phyloP scores from a whole-genome alignment of 2,329 filamentous ascomycete genomes.

The Reticulascus tulasneorum region DNA sequence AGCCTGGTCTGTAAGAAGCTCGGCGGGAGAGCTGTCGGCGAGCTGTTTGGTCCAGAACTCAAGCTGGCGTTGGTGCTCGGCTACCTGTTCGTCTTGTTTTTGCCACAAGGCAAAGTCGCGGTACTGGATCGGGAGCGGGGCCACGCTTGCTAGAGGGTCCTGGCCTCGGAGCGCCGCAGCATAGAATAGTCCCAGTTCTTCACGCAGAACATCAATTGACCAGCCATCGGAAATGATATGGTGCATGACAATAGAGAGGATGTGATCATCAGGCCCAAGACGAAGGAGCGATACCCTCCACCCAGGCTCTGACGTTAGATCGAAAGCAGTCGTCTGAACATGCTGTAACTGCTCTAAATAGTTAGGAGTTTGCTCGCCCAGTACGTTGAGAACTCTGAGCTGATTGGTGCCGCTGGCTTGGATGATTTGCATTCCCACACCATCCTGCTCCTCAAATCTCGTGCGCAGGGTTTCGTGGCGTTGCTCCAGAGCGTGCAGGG shows the following conservation, averaged over 20 bases:
- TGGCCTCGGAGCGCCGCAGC: conserved; percentile 6
- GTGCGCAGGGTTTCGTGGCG: conserved; percentile 2
- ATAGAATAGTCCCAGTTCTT: conserved; percentile 18
- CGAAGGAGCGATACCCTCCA: conserved; percentile 17
- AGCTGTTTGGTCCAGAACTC: conserved; percentile 19
- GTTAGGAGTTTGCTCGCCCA: background rate
- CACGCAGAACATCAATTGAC: conserved; percentile 20
- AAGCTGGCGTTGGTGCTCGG: conserved; percentile 15
- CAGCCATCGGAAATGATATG: conserved; percentile 25
- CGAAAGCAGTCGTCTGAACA: conserved; percentile 18
- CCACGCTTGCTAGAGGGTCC: conserved; percentile 11
- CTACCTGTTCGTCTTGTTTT: conserved; percentile 11
- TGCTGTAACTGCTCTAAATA: background rate
- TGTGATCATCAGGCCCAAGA: conserved; percentile 11
- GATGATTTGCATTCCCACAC: conserved; percentile 3
- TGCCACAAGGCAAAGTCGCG: conserved; percentile 21
- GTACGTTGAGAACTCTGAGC: conserved; percentile 1
- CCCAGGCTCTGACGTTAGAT: conserved; percentile 17
- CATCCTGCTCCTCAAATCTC: background rate
- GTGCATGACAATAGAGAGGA: conserved; percentile 23
- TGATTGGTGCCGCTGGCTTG: background rate
- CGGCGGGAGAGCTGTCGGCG: conserved; percentile 5
- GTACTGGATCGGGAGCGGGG: conserved; percentile 19
- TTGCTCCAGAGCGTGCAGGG: background rate
- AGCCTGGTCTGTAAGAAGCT: conserved; percentile 5